Percentiles rank a stretch among this genome's conserved stretches.
Conservation (phyloP, 768 basidiomycete species). For the Rhodotorula graminis region DNA sequence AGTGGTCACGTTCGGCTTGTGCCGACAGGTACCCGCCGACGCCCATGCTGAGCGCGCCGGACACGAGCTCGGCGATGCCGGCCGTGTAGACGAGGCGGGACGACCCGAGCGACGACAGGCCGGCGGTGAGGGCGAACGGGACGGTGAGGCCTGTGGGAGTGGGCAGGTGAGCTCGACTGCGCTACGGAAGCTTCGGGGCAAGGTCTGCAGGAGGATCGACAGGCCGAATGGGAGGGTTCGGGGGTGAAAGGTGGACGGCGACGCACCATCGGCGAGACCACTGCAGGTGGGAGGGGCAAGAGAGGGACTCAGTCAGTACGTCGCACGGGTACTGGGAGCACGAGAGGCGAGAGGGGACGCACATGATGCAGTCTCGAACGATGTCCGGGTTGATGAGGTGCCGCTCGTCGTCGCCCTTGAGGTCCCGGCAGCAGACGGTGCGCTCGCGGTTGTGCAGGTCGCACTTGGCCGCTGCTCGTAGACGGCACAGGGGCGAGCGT, state of each 20-base stretch:
- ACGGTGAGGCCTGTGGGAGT: constrained; percentile 55
- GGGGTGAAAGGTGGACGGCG: not conserved
- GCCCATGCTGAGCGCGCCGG: constrained; percentile 96
- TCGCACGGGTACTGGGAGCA: no score
- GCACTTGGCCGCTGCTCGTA: constrained; percentile 29
- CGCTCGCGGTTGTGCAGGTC: constrained; percentile 38
- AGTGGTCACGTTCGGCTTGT: constrained; percentile 93
- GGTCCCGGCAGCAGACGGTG: constrained; percentile 74
- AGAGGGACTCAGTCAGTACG: no score
- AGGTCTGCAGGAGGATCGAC: not conserved
- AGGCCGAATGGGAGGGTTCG: no score
- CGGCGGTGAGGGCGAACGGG: constrained; percentile 84
- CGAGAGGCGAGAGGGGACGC: constrained; percentile 44
- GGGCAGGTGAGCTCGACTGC: not conserved
- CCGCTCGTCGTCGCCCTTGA: constrained; percentile 72
- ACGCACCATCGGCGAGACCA: constrained; percentile 29
- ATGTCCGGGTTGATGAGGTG: constrained; percentile 80
- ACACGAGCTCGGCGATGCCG: constrained; percentile 90
- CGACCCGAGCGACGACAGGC: constrained; percentile 79
- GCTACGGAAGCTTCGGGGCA: not conserved
- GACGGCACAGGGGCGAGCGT: not conserved
- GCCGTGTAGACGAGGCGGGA: constrained; percentile 89
- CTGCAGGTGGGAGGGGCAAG: not conserved
- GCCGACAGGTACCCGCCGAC: constrained; percentile 97
- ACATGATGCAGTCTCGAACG: constrained; percentile 69